phyloP scores from a whole-genome alignment of 2,329 filamentous ascomycete genomes.

The Pyrenophora teres region DNA sequence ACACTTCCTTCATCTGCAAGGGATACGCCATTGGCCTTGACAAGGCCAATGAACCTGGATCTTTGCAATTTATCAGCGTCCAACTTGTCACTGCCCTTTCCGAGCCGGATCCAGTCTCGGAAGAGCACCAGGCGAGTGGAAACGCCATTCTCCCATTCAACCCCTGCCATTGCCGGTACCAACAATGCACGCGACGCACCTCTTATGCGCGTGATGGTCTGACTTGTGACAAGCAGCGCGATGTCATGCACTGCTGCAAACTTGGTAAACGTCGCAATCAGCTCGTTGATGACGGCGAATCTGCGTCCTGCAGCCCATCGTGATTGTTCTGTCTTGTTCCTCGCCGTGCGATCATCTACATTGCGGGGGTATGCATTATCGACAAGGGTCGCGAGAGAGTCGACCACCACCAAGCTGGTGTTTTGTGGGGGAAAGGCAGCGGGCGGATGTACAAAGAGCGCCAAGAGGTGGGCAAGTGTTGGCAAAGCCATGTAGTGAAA shows the following conservation, averaged over 20 bases:
- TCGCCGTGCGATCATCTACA: slow-evolving; percentile 51
- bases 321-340: slow-evolving; percentile 50
- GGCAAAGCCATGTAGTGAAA: slow-evolving; percentile 68
- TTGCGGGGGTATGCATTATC: slow-evolving; percentile 74
- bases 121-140: slow-evolving; percentile 77
- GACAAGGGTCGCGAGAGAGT: slow-evolving; percentile 76
- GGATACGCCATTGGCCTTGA: slow-evolving; percentile 51
- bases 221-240: slow-evolving; percentile 75
- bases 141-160: slow-evolving; percentile 79
- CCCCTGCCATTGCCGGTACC: slow-evolving; percentile 73
- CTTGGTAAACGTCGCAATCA: slow-evolving; percentile 66
- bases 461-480: slow-evolving; percentile 69
- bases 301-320: slow-evolving; percentile 56
- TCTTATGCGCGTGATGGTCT: slow-evolving; percentile 81
- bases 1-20: slow-evolving; percentile 49
- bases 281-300: slow-evolving; percentile 68
- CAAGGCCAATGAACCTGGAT: slow-evolving; percentile 50
- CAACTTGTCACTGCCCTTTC: slow-evolving; percentile 29
- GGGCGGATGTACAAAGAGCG: slow-evolving; percentile 72
- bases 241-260: slow-evolving; percentile 74
- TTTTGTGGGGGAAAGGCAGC: slow-evolving; percentile 63
- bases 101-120: slow-evolving; percentile 64
- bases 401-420: slow-evolving; percentile 74
- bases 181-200: slow-evolving; percentile 69
- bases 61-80: slow-evolving; percentile 39